Base-by-base conservation (phyloP, 495 filamentous ascomycete genomes). In the Tuber indicum region DNA sequence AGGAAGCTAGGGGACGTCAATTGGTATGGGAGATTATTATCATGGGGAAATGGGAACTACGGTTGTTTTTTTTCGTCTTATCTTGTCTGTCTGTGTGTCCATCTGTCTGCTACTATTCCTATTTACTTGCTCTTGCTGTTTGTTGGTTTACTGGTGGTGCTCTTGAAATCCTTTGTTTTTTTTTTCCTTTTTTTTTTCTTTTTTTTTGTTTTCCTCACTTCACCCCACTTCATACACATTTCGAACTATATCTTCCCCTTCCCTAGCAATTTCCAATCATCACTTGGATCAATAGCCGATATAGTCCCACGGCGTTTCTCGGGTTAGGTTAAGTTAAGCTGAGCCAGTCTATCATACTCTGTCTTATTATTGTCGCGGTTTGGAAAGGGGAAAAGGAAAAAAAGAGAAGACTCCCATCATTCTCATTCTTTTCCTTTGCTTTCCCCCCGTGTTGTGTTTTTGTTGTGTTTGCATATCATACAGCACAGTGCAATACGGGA, bases 1-100 rank as follows among this genome's bases (percentile, higher is more conserved):
- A 10, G 41, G 71, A 32, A 19, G 26, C 44, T 42, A 72, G 71
- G 71, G 17, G 39, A 72, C 26, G 1, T 43, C 71, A 72, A 72
- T 72, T 72, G 71, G 26, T 36, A 32, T 5, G 26, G 36, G 44
- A 42, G 17, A 21, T 72, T 42, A 72, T 72, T 10, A 45, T 23
- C 23, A 81, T 44, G 1, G 32, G 45, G 47, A 43, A 41, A 49
- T 70, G 71, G 72, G 75, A 19, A 46, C n/a, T 72, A 72, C 39
- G 71, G 71, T 36, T 32, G 26, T 36, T 14, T 72, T 46, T 42
- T 72, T 46, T 4, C 36, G 16, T 42, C 36, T 72, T 72, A 72
- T 45, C 71, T 72, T 23, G 23, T 72, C 23, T 72, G 71, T 41
- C 32, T 9, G 21, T 72, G 19, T 41, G 21, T 72, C 41, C n/a